Conservation (phyloP, 176 grass and related monocot species). For the Aegilops bicornis region DNA sequence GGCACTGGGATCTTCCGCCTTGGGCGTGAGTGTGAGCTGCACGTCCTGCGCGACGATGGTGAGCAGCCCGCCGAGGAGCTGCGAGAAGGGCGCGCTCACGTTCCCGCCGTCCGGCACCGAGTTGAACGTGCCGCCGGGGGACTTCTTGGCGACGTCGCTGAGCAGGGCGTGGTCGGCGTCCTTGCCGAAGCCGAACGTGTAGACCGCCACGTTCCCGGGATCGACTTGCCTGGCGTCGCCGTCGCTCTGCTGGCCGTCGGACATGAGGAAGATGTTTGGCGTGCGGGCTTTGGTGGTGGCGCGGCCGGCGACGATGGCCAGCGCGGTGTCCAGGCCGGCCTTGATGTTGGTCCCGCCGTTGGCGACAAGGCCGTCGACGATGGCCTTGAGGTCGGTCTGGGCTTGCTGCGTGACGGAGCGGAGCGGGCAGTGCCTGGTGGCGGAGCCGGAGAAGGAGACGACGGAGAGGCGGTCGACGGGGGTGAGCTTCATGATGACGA, state of each 20-base stretch:
- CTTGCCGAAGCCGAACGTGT: slow-evolving; percentile 25
- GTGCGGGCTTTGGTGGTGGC: neutral
- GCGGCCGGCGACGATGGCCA: slow-evolving; percentile 18
- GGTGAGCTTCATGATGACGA: slow-evolving; percentile 31
- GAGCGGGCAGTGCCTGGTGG: slow-evolving; percentile 18
- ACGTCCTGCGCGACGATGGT: slow-evolving; percentile 35
- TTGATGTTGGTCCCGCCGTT: slow-evolving; percentile 7
- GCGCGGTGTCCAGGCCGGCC: slow-evolving; percentile 1
- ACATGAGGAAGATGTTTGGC: slow-evolving; percentile 26
- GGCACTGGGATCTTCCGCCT: neutral
- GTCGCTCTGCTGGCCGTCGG: neutral
- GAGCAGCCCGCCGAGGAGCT: slow-evolving; percentile 27
- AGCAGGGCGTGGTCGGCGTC: neutral
- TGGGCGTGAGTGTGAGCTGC: slow-evolving; percentile 8
- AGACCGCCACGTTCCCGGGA: neutral
- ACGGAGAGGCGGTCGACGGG: slow-evolving; percentile 34
- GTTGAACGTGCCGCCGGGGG: slow-evolving; percentile 14
- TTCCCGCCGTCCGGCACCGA: neutral
- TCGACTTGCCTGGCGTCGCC: neutral
- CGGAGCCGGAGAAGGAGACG: slow-evolving; percentile 15
- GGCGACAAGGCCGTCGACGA: slow-evolving; percentile 4
- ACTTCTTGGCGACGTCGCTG: neutral
- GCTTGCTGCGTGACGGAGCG: slow-evolving; percentile 20
- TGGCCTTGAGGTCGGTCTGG: neutral
- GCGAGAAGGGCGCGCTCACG: slow-evolving; percentile 1